Base-by-base conservation (phyloP, 2,329 filamentous ascomycete genomes). In the Chrysoporthe austroafricana region DNA sequence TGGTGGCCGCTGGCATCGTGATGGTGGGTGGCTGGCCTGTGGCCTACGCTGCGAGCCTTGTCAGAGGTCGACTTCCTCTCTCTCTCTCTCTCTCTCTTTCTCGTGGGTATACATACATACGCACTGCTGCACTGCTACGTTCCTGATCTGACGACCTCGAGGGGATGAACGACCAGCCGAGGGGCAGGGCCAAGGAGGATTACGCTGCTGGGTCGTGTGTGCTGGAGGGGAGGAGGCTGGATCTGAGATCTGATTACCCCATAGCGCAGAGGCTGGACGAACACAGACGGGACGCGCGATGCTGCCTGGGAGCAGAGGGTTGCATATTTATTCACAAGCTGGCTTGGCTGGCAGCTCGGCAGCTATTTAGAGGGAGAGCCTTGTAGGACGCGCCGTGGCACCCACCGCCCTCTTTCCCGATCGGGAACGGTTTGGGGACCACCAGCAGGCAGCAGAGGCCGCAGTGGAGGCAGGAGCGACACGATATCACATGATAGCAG, bases 1-100 rank as follows among this genome's bases (percentile, higher is more conserved):
- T 62, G 14, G 59, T 36, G 48, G 39, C 50, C 14, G 48, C 57
- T 7, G 68, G 65, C 68, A 69, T 69, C 16, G 16, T 61, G 46
- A 69, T 69, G 11, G 16, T 61, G 46, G 48, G 34, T n/a, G 13
- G 26, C 26, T 34, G 59, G 34, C 14, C 14, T 39, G 32, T 57
- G 54, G 54, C 4, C 21, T 14, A 2, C 32, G 5, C 34, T 34
- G 32, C 39, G 4, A 18, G 18, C 0, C 34, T 18, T 39, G 54
- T 57, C 32, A 57, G 54, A 36, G 34, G 8, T 13, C 7, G 26
- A 32, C 3, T 6, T 13, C 2, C 26, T 26, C 26, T 2, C 26
- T 26, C 26, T 26, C 26, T 26, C 26, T 26, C 2, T 26, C 2
- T 26, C 26, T 26, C 21, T n/a, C n/a, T n/a, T n/a, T n/a, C n/a